Conservation (phyloP, 1,284 basidiomycete species). For the Xanthoconium separans region DNA sequence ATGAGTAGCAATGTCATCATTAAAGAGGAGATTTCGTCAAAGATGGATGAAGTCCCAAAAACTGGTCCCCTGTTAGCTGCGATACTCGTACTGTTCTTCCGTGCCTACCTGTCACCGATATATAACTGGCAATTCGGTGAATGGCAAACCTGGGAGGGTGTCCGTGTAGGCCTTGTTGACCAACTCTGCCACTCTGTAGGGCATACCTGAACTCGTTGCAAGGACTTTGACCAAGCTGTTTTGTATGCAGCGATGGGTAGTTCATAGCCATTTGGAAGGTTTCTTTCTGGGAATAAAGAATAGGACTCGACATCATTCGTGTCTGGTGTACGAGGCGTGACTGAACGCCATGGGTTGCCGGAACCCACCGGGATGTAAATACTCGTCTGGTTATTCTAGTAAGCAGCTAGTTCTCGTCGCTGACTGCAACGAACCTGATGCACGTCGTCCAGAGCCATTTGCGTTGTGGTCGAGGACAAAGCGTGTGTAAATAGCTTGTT, state of each 20-base stretch:
- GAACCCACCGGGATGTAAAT: constrained; percentile 38
- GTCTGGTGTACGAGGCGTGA: constrained; percentile 13
- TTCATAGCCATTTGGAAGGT: constrained; percentile 41
- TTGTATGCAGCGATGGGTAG: constrained; percentile 48
- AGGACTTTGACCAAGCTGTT: constrained; percentile 49
- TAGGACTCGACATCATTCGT: constrained; percentile 14
- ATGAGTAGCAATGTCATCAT: constrained; percentile 20
- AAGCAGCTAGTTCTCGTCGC: not conserved
- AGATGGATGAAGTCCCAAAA: constrained; percentile 38
- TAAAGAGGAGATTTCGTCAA: constrained; percentile 45
- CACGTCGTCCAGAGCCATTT: constrained; percentile 31
- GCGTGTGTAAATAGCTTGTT: not conserved
- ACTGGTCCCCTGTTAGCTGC: constrained; percentile 23
- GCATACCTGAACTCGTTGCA: constrained; percentile 47
- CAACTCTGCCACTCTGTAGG: constrained; percentile 36
- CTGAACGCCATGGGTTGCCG: not conserved
- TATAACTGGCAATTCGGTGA: constrained; percentile 53
- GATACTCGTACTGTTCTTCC: not conserved
- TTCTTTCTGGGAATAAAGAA: constrained; percentile 32
- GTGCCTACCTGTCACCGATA: constrained; percentile 52
- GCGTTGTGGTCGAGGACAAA: constrained; percentile 3
- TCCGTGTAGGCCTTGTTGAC: constrained; percentile 42
- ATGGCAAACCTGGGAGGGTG: constrained; percentile 46
- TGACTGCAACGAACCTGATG: constrained; percentile 24
- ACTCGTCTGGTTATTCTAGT: constrained; percentile 28